Conservation (phyloP, 2,329 filamentous ascomycete species). For the Fusarium sp. region DNA sequence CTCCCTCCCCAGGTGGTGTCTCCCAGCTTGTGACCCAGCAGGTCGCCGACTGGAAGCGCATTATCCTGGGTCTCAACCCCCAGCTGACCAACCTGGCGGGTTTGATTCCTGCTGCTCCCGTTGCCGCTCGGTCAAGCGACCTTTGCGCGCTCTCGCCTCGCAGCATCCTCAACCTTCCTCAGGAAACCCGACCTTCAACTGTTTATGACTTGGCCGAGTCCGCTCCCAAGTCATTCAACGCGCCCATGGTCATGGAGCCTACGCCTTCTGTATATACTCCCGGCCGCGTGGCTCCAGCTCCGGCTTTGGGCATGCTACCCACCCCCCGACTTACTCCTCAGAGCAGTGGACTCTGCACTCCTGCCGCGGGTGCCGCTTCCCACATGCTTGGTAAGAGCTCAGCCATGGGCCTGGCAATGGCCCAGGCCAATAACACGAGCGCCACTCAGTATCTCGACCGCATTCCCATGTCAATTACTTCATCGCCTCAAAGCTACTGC, state of each 20-base stretch:
- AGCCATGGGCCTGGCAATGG: conserved; percentile 72
- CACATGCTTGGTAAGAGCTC: conserved; percentile 61
- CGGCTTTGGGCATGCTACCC: conserved; percentile 67
- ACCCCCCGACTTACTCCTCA: conserved; percentile 71
- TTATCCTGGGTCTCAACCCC: conserved; percentile 68
- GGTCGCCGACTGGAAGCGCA: conserved; percentile 67
- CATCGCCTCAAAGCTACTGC: conserved; percentile 64
- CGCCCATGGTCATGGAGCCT: conserved; percentile 63
- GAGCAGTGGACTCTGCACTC: conserved; percentile 67
- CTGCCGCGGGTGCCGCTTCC: conserved; percentile 67
- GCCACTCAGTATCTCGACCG: conserved; percentile 65
- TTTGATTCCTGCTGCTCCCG: conserved; percentile 54
- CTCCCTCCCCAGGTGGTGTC: conserved; percentile 64
- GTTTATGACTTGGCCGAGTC: conserved; percentile 54
- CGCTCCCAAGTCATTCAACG: conserved; percentile 54
- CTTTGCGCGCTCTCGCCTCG: conserved; percentile 55
- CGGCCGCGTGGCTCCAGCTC: conserved; percentile 63
- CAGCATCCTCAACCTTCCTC: conserved; percentile 58
- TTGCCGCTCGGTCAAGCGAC: conserved; percentile 48
- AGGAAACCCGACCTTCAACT: conserved; percentile 50
- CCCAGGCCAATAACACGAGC: conserved; percentile 62
- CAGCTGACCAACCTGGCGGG: conserved; percentile 70
- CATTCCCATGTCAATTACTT: conserved; percentile 60
- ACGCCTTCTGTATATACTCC: conserved; percentile 57
- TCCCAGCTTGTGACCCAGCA: conserved; percentile 59